Base-by-base conservation (phyloP, 768 basidiomycete species). In the Xanthoconium purpureum region DNA sequence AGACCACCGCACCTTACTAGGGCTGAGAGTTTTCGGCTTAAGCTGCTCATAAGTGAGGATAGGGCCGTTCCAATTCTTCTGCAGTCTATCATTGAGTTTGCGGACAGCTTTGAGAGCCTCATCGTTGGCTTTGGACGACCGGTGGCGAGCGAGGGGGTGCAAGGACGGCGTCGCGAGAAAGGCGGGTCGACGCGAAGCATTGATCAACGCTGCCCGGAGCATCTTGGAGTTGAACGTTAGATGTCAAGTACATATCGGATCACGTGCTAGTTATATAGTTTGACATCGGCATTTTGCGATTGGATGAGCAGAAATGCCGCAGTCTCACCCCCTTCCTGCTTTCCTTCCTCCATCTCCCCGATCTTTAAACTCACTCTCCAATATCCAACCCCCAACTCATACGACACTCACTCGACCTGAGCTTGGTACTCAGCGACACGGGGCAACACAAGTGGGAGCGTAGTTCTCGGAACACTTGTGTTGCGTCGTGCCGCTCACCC, bases 1-100 rank as follows among this genome's bases (percentile, higher is more conserved):
- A 36, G 20, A 24, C 24, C 24, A 33, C 20, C 70, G 29, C 63
- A 90, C 90, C 3, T 79, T 71, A 52, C 84, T 82, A 5, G 96
- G 96, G 63, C 83, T 86, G 62, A 84, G 71, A 0, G 92, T 93
- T 60, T 80, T 83, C 3, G 87, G 85, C 65, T 96, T 88, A 33
- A 98, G 74, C 59, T 92, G 83, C 35, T 88, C 88, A 67, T 96
- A 98, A 1, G 80, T 77, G 50, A 97, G 73, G 24, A 84, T 75
- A 40, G 81, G 84, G 15, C 85, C 80, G 62, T 82, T 84, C 94
- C 94, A 96, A 62, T 92, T 89, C 60, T 80, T 76, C 65, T 84
- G 84, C 20, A 77, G 54, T 28, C 72, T 68, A 50, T 77, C 68
- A 32, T 71, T 69, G 43, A 57, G 56, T 53, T 69, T 66, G n/a